Percentiles rank a stretch among this genome's conserved stretches.
Evolutionary conservation across 2,329 filamentous ascomycete species (phyloP).

Genomic region (Aspergillus arachidicola): DNA sequence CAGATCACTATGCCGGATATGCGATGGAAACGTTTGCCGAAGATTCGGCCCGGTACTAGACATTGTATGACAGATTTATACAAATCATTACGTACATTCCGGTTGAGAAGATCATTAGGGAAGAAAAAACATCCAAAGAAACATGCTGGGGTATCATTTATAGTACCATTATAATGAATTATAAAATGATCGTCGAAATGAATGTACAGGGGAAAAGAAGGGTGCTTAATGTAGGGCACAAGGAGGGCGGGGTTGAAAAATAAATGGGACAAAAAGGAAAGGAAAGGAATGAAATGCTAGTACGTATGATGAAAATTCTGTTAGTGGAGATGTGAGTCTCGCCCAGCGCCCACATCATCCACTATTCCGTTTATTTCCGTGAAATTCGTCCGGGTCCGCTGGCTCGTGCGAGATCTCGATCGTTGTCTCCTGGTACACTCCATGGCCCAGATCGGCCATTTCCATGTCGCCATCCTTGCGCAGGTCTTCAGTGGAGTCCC

Average conservation of each 20-base stretch:
- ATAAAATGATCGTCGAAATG: background rate
- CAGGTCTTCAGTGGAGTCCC: slow-evolving; percentile 48
- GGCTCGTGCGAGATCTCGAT: slow-evolving; percentile 45
- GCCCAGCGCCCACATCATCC: slow-evolving; percentile 2
- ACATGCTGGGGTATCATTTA: slow-evolving; percentile 1
- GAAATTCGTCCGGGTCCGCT: slow-evolving; percentile 23
- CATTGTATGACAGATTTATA: background rate
- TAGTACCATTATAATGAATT: background rate
- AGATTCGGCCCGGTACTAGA: background rate
- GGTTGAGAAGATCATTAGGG: background rate
- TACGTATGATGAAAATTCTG: background rate
- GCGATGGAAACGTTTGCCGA: background rate
- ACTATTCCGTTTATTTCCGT: background rate
- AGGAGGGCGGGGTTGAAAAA: background rate
- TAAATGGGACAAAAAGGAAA: background rate
- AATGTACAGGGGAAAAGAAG: background rate
- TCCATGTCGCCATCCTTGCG: slow-evolving; percentile 32
- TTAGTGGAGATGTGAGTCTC: too few species aligned
- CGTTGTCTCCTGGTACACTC: slow-evolving; percentile 46
- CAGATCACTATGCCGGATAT: slow-evolving; percentile 9
- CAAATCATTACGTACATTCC: background rate
- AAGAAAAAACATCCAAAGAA: background rate
- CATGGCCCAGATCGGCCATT: slow-evolving; percentile 33
- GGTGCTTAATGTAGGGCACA: background rate
- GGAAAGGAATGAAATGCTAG: background rate